Evolutionary conservation across 208 protist genomes (phyloP).

Genomic region (Wallacemonas sp.): DNA sequence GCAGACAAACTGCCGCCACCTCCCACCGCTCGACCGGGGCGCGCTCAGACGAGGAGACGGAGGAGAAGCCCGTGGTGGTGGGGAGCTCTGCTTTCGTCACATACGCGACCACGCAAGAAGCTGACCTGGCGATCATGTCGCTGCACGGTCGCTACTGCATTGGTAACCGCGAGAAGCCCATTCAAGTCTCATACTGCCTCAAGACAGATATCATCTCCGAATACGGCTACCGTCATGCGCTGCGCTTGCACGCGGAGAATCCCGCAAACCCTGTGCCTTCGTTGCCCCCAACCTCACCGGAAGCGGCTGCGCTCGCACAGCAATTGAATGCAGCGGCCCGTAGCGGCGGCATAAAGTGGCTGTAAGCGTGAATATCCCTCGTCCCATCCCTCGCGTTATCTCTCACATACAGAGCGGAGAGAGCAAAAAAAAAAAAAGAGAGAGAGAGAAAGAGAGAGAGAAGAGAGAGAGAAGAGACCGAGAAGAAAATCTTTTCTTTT

Average conservation of each 20-base stretch:
- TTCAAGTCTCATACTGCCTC: constrained; percentile 69
- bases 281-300: not conserved
- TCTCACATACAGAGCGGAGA: not conserved
- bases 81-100: constrained; percentile 48
- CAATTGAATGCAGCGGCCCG: not conserved
- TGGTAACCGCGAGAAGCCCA: constrained; percentile 46
- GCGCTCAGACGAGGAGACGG: constrained; percentile 11
- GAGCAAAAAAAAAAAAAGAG: constrained; percentile 13
- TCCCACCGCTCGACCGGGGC: too few species aligned
- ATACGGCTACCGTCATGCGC: constrained; percentile 64
- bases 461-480: too few species aligned
- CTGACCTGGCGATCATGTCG: constrained; percentile 50
- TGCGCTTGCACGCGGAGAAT: constrained; percentile 54
- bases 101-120: constrained; percentile 44
- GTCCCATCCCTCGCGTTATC: not conserved
- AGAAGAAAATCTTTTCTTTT: constrained; percentile 4
- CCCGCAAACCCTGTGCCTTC: constrained; percentile 48
- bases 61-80: constrained; percentile 26
- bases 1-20: not conserved
- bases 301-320: not conserved
- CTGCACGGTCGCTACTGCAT: constrained; percentile 56
- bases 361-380: not conserved
- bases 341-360: not conserved
- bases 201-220: constrained; percentile 55
- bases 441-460: not conserved